Conservation (phyloP, 2,329 filamentous ascomycete genomes). For the Cladorrhinum sp. region DNA sequence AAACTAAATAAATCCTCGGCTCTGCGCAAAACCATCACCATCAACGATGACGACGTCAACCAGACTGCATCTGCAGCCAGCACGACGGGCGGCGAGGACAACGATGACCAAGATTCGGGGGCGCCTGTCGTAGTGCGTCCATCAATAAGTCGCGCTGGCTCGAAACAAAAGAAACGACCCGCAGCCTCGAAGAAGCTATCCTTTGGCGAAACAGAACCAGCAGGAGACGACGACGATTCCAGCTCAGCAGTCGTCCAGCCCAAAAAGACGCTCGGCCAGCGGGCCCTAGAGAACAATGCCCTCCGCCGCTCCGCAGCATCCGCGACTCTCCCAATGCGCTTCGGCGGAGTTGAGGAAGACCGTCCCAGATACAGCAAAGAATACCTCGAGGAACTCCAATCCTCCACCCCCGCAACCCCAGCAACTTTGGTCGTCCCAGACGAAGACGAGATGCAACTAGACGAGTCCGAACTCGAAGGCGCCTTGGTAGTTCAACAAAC, state of each 20-base stretch:
- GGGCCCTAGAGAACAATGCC: constrained; percentile 35
- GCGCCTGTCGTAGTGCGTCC: constrained; percentile 51
- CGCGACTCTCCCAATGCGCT: constrained; percentile 53
- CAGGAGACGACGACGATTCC: constrained; percentile 45
- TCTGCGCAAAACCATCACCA: constrained; percentile 54
- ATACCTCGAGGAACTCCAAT: constrained; percentile 79
- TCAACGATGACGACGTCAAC: constrained; percentile 37
- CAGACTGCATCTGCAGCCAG: constrained; percentile 19
- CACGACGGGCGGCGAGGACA: constrained; percentile 30
- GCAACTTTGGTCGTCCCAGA: constrained; percentile 51
- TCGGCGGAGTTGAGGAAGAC: constrained; percentile 56
- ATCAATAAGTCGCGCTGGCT: constrained; percentile 44
- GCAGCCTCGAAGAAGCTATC: constrained; percentile 64
- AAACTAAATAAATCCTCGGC: constrained; percentile 58
- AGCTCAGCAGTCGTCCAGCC: constrained; percentile 43
- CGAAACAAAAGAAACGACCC: constrained; percentile 67
- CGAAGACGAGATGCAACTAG: constrained; percentile 52
- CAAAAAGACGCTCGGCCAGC: constrained; percentile 44
- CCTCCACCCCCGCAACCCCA: constrained; percentile 80
- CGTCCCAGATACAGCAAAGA: constrained; percentile 82
- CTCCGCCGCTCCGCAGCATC: constrained; percentile 48
- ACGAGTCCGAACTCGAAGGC: constrained; percentile 60
- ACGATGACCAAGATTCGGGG: constrained; percentile 43
- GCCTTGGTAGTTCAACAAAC: constrained; percentile 57
- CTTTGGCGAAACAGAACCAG: constrained; percentile 62